phyloP scores from a whole-genome alignment of 192 early-diverging fungal genomes.

The Backusella tuberculispora region DNA sequence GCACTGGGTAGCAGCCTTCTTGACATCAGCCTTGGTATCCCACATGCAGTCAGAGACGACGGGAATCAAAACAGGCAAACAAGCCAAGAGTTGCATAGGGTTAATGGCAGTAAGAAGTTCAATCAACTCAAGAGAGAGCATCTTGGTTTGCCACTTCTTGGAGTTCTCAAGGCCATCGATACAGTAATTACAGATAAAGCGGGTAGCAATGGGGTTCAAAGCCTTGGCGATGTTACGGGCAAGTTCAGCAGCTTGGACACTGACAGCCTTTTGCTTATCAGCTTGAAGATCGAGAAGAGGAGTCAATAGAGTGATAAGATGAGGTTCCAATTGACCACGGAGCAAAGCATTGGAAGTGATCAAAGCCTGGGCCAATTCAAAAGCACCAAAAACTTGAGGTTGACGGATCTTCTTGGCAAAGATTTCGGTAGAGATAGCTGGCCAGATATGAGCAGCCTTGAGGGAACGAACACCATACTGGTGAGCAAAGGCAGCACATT shows the following conservation, averaged over 20 bases:
- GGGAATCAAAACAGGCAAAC: slow-evolving; percentile 68
- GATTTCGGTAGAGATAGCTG: slow-evolving; percentile 59
- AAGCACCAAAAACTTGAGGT: slow-evolving; percentile 18
- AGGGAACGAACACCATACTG: slow-evolving; percentile 66
- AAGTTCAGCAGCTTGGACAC: slow-evolving; percentile 41
- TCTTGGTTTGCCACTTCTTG: slow-evolving; percentile 80
- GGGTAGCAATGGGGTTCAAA: slow-evolving; percentile 51
- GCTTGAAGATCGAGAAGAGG: slow-evolving; percentile 65
- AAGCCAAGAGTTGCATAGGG: slow-evolving; percentile 52
- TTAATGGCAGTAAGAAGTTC: slow-evolving; percentile 47
- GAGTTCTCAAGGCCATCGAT: slow-evolving; percentile 72
- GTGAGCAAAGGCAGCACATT: slow-evolving; percentile 36
- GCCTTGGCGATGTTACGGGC: slow-evolving; percentile 44
- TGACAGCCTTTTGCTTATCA: slow-evolving; percentile 52
- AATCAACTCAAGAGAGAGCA: slow-evolving; percentile 53
- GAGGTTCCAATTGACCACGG: slow-evolving; percentile 70
- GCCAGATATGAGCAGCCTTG: slow-evolving; percentile 63
- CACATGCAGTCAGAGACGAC: slow-evolving; percentile 78
- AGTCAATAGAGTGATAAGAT: slow-evolving; percentile 66
- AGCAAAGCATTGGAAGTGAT: slow-evolving; percentile 54
- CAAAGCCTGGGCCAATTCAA: slow-evolving; percentile 7
- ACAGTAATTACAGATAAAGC: slow-evolving; percentile 61
- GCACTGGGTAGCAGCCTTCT: slow-evolving; percentile 61
- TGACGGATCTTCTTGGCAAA: slow-evolving; percentile 75
- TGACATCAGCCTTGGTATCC: slow-evolving; percentile 82